Evolutionary conservation across 352 stramenopile species (phyloP).

Genomic region (Phytopythium delawarense): DNA sequence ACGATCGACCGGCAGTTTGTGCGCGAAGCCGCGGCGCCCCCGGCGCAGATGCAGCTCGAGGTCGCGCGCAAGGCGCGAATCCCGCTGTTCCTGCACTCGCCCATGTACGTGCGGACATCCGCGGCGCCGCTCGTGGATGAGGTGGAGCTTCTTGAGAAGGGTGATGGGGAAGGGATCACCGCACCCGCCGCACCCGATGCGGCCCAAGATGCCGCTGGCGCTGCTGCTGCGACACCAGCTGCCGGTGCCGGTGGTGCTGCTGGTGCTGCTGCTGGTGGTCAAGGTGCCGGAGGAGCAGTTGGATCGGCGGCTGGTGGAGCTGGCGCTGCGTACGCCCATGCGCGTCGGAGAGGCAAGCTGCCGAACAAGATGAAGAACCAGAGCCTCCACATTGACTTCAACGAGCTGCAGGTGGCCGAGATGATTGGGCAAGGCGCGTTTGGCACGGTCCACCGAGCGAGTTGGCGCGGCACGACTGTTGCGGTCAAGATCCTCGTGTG

Average conservation of each 20-base stretch:
- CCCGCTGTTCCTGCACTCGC: conserved; percentile 80
- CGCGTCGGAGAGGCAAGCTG: conserved; percentile 15
- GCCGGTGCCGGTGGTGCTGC: background rate
- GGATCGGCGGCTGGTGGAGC: background rate
- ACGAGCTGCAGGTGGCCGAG: conserved; percentile 70
- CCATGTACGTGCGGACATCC: conserved; percentile 82
- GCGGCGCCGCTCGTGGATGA: conserved; percentile 52
- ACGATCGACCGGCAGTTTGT: conserved; percentile 71
- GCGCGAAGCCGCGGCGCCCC: conserved; percentile 53
- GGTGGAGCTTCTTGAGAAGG: conserved; percentile 12
- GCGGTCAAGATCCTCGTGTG: conserved; percentile 85
- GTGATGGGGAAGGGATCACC: background rate
- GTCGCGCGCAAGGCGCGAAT: conserved; percentile 80
- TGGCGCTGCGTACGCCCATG: conserved; percentile 1
- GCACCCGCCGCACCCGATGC: background rate
- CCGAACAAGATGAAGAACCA: conserved; percentile 55
- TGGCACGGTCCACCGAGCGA: conserved; percentile 71
- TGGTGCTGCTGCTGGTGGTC: background rate
- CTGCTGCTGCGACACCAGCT: too few relatives aligned
- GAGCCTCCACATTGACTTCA: conserved; percentile 80
- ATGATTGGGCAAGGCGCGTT: conserved; percentile 86
- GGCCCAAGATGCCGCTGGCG: background rate
- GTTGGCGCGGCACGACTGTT: conserved; percentile 69
- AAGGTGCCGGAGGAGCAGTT: background rate
- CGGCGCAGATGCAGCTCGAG: conserved; percentile 85